Base-by-base conservation (phyloP, 176 grass and related monocot genomes). In the Eleusine coracana region DNA sequence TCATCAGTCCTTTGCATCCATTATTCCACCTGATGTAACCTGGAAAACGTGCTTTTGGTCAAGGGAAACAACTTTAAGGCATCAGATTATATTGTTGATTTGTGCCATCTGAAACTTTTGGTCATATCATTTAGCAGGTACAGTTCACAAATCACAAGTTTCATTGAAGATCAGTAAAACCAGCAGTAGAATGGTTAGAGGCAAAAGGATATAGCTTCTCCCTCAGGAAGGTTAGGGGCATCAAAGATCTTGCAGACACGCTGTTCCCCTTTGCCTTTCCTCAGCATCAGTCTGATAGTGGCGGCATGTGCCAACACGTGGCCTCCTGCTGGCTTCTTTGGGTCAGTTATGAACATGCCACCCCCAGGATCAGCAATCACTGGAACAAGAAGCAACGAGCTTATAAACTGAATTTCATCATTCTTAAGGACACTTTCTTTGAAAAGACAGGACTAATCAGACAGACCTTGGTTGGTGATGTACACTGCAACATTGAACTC, bases 401-500 rank as follows among this genome's bases (percentile, higher is more conserved):
- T 68, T 77, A 73, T 10, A 44, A 36, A 46, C 79, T 59, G 60
- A 86, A 66, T 71, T 21, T 36, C 66, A 56, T 75, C 21, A 52
- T 56, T 44, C 11, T 37, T 61, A 36, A 40, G 7, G 48, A 49
- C 39, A 67, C 17, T 73, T 51, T 71, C 27, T 42, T 49, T 71
- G 38, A 82, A 85, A 51, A 83, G 15, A 48, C 25, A 73, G 52
- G 42, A 40, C 10, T 68, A 60, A 66, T 64, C 8, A 3, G 14
- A 75, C 74, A 70, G 28, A 91, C 92, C 91, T 89, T 95, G 96
- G 87, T 98, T 98, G 67, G 95, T 98, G 86, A 95, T 93, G 82
- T 94, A 98, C 77, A 93, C 92, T 67, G 95, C 92, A 79, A 98
- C 92, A 86, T 98, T 98, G 81, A 95, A 95, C 84, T 98, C 90